A percentile compares a stretch with the other conserved stretches of the same genome.
phyloP scores from a whole-genome alignment of 2,329 filamentous ascomycete genomes.

The Fusarium verrucosum region DNA sequence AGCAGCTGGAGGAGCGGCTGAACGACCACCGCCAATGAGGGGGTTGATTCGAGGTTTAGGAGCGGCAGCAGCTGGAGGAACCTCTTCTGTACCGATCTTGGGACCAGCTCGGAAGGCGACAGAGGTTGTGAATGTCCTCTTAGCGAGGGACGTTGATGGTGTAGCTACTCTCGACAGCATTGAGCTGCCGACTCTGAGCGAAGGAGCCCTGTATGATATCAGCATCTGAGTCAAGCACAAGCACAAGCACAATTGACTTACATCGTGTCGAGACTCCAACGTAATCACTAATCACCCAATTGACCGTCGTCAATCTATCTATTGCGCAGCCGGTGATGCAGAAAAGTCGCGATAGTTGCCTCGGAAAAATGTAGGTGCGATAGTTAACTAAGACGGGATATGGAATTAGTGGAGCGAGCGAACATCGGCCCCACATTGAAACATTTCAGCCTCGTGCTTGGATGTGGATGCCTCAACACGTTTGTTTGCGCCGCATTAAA shows the following conservation, averaged over 20 bases:
- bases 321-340: slow-evolving; percentile 13
- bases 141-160: slow-evolving; percentile 33
- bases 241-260: not conserved
- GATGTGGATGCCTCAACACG: slow-evolving; percentile 35
- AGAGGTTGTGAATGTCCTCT: slow-evolving; percentile 48
- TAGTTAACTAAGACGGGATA: slow-evolving; percentile 24
- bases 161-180: slow-evolving; percentile 46
- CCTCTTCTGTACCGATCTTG: slow-evolving; percentile 11
- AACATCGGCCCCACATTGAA: slow-evolving; percentile 35
- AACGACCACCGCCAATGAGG: slow-evolving; percentile 5
- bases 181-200: slow-evolving; percentile 44
- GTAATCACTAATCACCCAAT: slow-evolving; percentile 32
- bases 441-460: slow-evolving; percentile 43
- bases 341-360: slow-evolving; percentile 42
- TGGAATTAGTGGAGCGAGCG: slow-evolving; percentile 34
- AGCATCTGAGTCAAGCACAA: not conserved
- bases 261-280: slow-evolving; percentile 33
- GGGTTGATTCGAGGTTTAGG: slow-evolving; percentile 19
- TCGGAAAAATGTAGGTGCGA: slow-evolving; percentile 48
- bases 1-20: slow-evolving; percentile 6
- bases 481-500: slow-evolving; percentile 35
- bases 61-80: slow-evolving; percentile 1
- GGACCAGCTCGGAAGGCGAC: slow-evolving; percentile 42
- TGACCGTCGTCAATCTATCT: slow-evolving; percentile 35
- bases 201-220: slow-evolving; percentile 41